A percentile compares a stretch with the other conserved stretches of the same genome.
Conservation (phyloP, 257 asterid species). For the Nicotiana obtusifolia region DNA sequence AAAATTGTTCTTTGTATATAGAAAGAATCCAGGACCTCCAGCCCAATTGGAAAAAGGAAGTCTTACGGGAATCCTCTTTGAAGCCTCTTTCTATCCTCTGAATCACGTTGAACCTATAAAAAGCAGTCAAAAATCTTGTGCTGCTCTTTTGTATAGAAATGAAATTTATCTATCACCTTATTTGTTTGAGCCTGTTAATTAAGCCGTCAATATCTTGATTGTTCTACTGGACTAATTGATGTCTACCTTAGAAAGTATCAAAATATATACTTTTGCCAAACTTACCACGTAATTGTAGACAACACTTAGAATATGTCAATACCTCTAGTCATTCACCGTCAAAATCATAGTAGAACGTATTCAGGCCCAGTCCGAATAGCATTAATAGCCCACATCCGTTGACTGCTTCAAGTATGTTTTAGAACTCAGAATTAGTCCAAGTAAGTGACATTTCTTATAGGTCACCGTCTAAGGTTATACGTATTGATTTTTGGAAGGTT, state of each 20-base stretch:
- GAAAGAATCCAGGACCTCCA: slow-evolving; percentile 5
- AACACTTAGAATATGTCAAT: too few species aligned
- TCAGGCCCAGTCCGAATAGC: not conserved
- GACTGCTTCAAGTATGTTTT: not conserved
- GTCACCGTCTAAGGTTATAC: not conserved
- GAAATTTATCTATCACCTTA: not conserved
- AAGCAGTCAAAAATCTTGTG: not conserved
- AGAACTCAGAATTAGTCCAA: not conserved
- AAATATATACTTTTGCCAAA: not conserved
- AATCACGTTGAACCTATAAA: not conserved
- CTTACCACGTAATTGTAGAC: too few species aligned
- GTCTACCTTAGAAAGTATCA: not conserved
- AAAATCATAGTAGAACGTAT: not conserved
- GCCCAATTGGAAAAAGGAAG: not conserved
- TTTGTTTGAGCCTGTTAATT: not conserved
- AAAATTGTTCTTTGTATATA: not conserved
- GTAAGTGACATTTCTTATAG: not conserved
- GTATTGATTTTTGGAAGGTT: not conserved
- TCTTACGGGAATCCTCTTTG: not conserved
- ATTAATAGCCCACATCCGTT: not conserved
- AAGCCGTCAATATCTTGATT: not conserved
- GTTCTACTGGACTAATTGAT: not conserved
- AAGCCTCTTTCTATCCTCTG: not conserved
- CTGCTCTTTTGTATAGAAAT: too few species aligned
- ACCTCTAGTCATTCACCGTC: not conserved